Evolutionary conservation across 768 basidiomycete species (phyloP).

Genomic region (Steccherinum ochraceum): DNA sequence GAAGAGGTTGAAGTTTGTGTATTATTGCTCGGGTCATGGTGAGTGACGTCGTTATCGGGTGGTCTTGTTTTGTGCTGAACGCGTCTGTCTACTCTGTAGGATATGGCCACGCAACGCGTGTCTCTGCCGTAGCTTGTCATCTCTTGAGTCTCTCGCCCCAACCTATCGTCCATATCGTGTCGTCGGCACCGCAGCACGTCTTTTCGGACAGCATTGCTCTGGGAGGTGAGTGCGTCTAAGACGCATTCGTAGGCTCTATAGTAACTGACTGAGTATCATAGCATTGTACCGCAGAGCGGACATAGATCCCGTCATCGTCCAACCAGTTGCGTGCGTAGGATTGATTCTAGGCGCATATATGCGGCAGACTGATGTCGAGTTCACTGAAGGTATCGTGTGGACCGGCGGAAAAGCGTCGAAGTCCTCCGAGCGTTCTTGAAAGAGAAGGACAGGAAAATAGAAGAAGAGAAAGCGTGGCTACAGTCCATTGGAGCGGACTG

Average conservation of each 20-base stretch:
- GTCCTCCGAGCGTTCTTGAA: slow-evolving; percentile 53
- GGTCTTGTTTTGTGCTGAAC: slow-evolving; percentile 1
- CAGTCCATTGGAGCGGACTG: slow-evolving; percentile 41
- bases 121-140: slow-evolving; percentile 63
- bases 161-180: slow-evolving; percentile 57
- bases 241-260: no score
- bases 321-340: slow-evolving; percentile 64
- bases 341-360: no score
- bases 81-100: slow-evolving; percentile 30
- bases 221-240: slow-evolving; percentile 30
- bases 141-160: slow-evolving; percentile 41
- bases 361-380: neutral
- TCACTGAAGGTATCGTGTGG: slow-evolving; percentile 53
- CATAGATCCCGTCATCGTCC: slow-evolving; percentile 76
- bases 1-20: slow-evolving; percentile 41
- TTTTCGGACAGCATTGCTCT: slow-evolving; percentile 57
- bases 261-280: no score
- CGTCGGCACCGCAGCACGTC: slow-evolving; percentile 68
- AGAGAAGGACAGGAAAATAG: slow-evolving; percentile 46
- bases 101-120: slow-evolving; percentile 82
- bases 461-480: slow-evolving; percentile 56
- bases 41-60: slow-evolving; percentile 15
- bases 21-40: slow-evolving; percentile 78
- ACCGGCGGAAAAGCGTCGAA: slow-evolving; percentile 61
- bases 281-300: slow-evolving; percentile 64